phyloP scores from a whole-genome alignment of 352 stramenopile species.

The Phytophthora parvispora region DNA sequence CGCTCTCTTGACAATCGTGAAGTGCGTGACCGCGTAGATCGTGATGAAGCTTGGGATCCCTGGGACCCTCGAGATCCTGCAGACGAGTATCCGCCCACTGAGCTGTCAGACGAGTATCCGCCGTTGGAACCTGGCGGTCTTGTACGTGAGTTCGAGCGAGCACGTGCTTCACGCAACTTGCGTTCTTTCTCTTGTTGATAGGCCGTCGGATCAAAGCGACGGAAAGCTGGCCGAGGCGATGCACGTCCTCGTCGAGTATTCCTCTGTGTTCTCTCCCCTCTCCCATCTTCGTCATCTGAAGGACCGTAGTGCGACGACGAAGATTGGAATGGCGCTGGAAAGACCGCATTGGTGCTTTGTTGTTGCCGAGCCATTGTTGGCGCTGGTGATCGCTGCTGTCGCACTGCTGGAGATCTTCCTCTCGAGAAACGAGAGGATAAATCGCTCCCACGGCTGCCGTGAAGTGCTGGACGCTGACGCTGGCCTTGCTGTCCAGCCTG shows the following conservation, averaged over 20 bases:
- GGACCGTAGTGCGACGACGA: slow-evolving; percentile 33
- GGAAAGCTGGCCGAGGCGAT: slow-evolving; percentile 44
- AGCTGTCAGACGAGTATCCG: slow-evolving; percentile 78
- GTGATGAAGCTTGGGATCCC: slow-evolving; percentile 55
- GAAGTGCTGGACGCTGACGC: slow-evolving; percentile 17
- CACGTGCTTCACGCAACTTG: slow-evolving; percentile 53
- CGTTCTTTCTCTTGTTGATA: slow-evolving; percentile 83
- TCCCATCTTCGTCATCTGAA: slow-evolving; percentile 42
- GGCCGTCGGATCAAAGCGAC: slow-evolving; percentile 83
- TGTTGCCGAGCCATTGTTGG: slow-evolving; percentile 1
- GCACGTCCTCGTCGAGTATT: slow-evolving; percentile 17
- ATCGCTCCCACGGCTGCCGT: slow-evolving; percentile 13
- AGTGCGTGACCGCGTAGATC: slow-evolving; percentile 49
- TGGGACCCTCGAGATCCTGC: slow-evolving; percentile 64
- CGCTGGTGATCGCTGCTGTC: slow-evolving; percentile 5
- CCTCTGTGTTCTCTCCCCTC: slow-evolving; percentile 6
- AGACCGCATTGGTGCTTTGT: slow-evolving; percentile 17
- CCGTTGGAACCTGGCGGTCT: slow-evolving; percentile 25
- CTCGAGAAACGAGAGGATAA: slow-evolving; percentile 15
- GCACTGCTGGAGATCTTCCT: slow-evolving; percentile 15
- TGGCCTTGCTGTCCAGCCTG: slow-evolving; percentile 36
- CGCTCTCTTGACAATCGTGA: slow-evolving; percentile 51
- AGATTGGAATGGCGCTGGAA: slow-evolving; percentile 30
- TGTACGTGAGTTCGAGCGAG: slow-evolving; percentile 40
- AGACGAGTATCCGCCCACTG: slow-evolving; percentile 74